phyloP scores from a whole-genome alignment of 2,329 filamentous ascomycete genomes.

The Diplodia mutila region DNA sequence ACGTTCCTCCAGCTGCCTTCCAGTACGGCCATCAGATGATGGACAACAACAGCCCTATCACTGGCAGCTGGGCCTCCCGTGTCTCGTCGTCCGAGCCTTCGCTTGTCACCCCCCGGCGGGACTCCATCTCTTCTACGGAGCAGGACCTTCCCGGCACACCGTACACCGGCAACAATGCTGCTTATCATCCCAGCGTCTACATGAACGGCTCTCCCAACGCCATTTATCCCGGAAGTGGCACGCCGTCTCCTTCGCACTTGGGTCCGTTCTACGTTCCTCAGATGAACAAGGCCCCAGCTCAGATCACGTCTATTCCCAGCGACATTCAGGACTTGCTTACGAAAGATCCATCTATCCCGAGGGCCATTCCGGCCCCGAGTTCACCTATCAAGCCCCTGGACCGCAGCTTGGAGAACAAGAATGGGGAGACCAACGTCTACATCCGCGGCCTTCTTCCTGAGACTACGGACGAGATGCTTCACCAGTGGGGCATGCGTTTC shows the following conservation, averaged over 20 bases:
- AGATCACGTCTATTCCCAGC: slow-evolving; percentile 46
- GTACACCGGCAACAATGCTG: slow-evolving; percentile 31
- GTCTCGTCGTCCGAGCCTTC: slow-evolving; percentile 53
- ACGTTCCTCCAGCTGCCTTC: slow-evolving; percentile 49
- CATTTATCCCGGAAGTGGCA: slow-evolving; percentile 52
- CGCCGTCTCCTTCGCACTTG: slow-evolving; percentile 55
- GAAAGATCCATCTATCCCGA: slow-evolving; percentile 81
- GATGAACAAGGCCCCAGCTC: slow-evolving; percentile 42
- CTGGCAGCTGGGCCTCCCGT: slow-evolving; percentile 50
- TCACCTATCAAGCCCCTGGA: slow-evolving; percentile 89
- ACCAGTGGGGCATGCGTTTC: slow-evolving; percentile 82
- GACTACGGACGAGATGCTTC: slow-evolving; percentile 88
- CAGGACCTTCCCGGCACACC: slow-evolving; percentile 57
- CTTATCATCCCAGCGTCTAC: slow-evolving; percentile 52
- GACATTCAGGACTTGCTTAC: slow-evolving; percentile 53
- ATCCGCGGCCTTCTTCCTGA: slow-evolving; percentile 94
- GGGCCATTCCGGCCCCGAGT: slow-evolving; percentile 84
- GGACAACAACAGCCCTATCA: slow-evolving; percentile 52
- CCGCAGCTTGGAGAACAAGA: slow-evolving; percentile 91
- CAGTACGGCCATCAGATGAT: slow-evolving; percentile 49
- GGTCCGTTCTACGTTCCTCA: slow-evolving; percentile 48
- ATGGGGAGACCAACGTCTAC: slow-evolving; percentile 96
- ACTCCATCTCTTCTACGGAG: slow-evolving; percentile 58
- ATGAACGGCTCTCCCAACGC: slow-evolving; percentile 55
- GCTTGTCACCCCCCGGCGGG: slow-evolving; percentile 56